phyloP scores from a whole-genome alignment of 192 early-diverging fungal genomes.

The Lunasporangiospora selenospora region DNA sequence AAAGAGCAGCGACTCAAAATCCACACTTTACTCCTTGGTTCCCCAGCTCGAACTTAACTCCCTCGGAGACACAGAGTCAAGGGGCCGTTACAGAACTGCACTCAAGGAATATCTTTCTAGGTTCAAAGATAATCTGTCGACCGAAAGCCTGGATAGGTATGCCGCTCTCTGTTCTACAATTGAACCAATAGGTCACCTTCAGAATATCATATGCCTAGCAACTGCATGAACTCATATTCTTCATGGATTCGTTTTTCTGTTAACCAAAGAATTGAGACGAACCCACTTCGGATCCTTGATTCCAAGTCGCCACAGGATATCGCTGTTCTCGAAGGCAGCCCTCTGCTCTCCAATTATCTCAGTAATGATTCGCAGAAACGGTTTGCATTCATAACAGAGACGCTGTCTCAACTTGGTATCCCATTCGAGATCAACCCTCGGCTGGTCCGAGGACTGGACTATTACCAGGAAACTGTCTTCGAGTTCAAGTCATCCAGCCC shows the following conservation, averaged over 20 bases:
- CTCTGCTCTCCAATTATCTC: conserved; percentile 53
- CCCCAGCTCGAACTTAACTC: conserved; percentile 57
- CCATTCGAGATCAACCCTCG: conserved; percentile 57
- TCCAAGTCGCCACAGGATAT: conserved; percentile 64
- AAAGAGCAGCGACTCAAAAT: no score
- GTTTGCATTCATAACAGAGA: conserved; percentile 54
- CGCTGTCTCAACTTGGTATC: conserved; percentile 52
- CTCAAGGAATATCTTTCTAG: conserved; percentile 55
- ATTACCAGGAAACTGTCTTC: conserved; percentile 75
- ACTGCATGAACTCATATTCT: no score
- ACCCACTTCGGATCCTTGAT: conserved; percentile 70
- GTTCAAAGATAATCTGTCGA: conserved; percentile 47
- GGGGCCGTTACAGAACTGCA: conserved; percentile 48
- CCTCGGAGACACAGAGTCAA: conserved; percentile 47
- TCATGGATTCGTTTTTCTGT: no score
- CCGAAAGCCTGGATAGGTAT: conserved; percentile 58
- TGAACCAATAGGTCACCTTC: no score
- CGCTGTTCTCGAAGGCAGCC: conserved; percentile 43
- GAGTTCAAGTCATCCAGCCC: conserved; percentile 53
- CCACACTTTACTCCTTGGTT: no score
- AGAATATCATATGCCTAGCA: no score
- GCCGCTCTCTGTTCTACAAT: neutral
- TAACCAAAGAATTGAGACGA: conserved; percentile 61
- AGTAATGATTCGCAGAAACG: conserved; percentile 39
- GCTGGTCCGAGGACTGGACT: conserved; percentile 74